These are phyloP conservation scores for Neurospora sp. DNA, from an alignment of 495 filamentous ascomycete genomes.

Conservation along the genomic window DNA sequence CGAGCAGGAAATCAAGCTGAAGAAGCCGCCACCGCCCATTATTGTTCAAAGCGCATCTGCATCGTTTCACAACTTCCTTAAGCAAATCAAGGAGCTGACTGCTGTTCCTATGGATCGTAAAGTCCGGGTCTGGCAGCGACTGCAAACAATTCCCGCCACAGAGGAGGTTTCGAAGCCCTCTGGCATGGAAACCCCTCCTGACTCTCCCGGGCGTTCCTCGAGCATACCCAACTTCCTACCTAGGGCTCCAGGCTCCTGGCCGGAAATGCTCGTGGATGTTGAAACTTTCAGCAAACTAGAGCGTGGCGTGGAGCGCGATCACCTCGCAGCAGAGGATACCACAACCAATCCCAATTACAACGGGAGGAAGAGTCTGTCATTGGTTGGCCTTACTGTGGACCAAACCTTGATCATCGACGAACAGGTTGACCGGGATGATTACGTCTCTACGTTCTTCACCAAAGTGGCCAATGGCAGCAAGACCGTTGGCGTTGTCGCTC, in stretches of 20 bases:
- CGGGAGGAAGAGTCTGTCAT: constrained; percentile 49
- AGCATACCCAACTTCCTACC: constrained; percentile 16
- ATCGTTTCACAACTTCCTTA: constrained; percentile 62
- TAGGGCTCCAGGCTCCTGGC: constrained; percentile 41
- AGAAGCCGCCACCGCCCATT: constrained; percentile 46
- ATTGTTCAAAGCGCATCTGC: constrained; percentile 60
- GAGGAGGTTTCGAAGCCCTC: constrained; percentile 12
- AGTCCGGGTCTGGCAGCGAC: constrained; percentile 69
- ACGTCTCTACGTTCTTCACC: constrained; percentile 43
- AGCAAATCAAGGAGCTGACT: constrained; percentile 53
- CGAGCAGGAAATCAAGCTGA: constrained; percentile 44
- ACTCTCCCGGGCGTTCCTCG: constrained; percentile 13
- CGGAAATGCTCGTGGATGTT: constrained; percentile 62
- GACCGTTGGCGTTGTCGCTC: constrained; percentile 19
- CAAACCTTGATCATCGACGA: constrained; percentile 73
- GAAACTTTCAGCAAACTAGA: constrained; percentile 58
- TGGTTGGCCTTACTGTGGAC: constrained; percentile 55
- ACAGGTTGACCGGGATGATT: constrained; percentile 50
- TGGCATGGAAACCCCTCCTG: constrained; percentile 24
- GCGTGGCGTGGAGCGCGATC: constrained; percentile 57
- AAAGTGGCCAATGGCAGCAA: constrained; percentile 14
- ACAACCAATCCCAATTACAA: constrained; percentile 73
- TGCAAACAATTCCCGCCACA: constrained; percentile 34
- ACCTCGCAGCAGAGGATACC: constrained; percentile 58
- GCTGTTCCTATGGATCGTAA: constrained; percentile 58